Base-by-base conservation (phyloP, 768 basidiomycete genomes). In the Suillus sp. region DNA sequence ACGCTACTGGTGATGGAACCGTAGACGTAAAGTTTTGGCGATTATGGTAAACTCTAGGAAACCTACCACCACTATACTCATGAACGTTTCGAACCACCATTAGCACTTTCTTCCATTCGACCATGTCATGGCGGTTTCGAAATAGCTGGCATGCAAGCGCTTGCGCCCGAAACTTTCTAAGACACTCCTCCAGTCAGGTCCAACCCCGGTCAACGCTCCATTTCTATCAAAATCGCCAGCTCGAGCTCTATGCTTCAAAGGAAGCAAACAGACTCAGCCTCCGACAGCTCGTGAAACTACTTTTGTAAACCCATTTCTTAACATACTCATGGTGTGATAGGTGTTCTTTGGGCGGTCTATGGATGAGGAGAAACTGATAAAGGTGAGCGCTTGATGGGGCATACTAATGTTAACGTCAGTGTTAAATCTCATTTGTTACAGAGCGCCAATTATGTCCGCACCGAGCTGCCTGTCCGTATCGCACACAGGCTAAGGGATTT, bases 361-460 rank as follows among this genome's bases (percentile, higher is more conserved):
- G 85, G 88, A 87, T 67, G 81, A 87, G 65, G 90, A 92, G 61
- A 83, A 92, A 27, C 78, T 95, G 40, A 84, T 94, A 71, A 92
- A 89, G 80, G 92, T 85, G 68, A 42, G 79, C 57, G 20, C 59
- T 37, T 30, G 48, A 14, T 37, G 11, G 35, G 7, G 4, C 38
- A 45, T 35, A 8, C 32, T 32, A 27, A 42, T 22, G 27, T 35
- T 14, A 27, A 30, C 42, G 25, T 13, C 32, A 34, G 8, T n/a
- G 10, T 53, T 53, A 37, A 43, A 30, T 45, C 38, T 8, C 47
- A 9, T 51, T 47, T 38, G 27, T 35, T 53, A 22, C 58, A 95
- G 93, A 93, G 91, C 66, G 93, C 92, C 60, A 95, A 95, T 73
- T 93, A 95, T 75, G 92, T 96, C 48, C 87, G 93, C 59, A 91